Evolutionary conservation across 352 stramenopile genomes (phyloP), one percentile per base, ranked within the genome.

Genomic region (Thraustochytrium sp.): DNA sequence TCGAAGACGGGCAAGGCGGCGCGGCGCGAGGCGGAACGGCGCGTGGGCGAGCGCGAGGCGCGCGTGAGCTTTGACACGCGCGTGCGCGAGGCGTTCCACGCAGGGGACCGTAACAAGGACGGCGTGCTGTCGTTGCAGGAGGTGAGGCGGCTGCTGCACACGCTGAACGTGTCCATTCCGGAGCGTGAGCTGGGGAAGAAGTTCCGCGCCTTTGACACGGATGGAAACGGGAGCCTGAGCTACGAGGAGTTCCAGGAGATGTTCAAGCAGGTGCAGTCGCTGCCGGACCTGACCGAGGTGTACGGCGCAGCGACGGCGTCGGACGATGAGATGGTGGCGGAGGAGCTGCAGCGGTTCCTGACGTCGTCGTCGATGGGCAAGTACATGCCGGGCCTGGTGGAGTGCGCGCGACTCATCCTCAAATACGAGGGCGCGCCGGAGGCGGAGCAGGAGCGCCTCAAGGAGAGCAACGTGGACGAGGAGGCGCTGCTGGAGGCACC

Each of bases 241-340:
- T 88, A 88, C 62, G 55, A 86, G 29, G 86, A 88, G 55, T 88
- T 82, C 5, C 29, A 54, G 37, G 31, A 68, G 1, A 31, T 82
- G 18, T 82, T 87, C 55, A 72, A 73, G 29, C 16, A 62, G 23
- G 49, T 87, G 34, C 87, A 86, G 63, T 53, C n/a, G n/a, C 56
- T 84, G 11, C 54, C 86, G 16, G 72, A 85, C 8, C 48, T 84
- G 31, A 63, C 82, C 26, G 11, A 53, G 1, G 84, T 86, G 36
- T 51, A 86, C 23, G 80, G 87, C 29, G 26, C 54, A 16, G 37
- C 85, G n/a, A 82, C 56, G 46, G 34, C 62, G 18, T 29, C 46
- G 1, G 40, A 76, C 2, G 83, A 53, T 42, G 34, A n/a, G 2
- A 78, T 85, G 68, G 31, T 53, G 1, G 74, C 59, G 23, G 38